These are phyloP conservation scores for Salvia sclarea DNA, from an alignment of 305 asterid species.

Conservation along the genomic window DNA sequence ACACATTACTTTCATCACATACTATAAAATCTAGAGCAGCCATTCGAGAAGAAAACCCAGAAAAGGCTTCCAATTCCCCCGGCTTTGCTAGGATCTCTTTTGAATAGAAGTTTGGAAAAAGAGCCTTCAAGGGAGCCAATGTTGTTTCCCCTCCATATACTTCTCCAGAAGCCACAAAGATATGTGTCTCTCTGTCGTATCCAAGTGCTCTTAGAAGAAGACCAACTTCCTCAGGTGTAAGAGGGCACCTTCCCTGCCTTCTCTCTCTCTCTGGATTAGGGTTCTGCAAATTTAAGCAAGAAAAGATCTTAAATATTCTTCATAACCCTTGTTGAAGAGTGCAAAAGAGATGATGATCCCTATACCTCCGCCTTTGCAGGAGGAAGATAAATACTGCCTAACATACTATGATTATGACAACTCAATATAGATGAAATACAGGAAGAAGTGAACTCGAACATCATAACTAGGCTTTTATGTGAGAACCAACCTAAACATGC, in stretches of 20 bases:
- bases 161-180: slow-evolving; percentile 97
- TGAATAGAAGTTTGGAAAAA: slow-evolving; percentile 85
- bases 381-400: slow-evolving; percentile 4
- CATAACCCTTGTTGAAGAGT: slow-evolving; percentile 2
- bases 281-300: slow-evolving; percentile 51
- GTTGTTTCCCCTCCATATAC: slow-evolving; percentile 91
- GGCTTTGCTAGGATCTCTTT: slow-evolving; percentile 73
- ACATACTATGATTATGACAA: not conserved
- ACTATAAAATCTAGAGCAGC: slow-evolving; percentile 94
- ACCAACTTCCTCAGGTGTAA: slow-evolving; percentile 97
- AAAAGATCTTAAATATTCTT: slow-evolving; percentile 15
- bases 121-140: slow-evolving; percentile 84
- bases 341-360: slow-evolving; percentile 7
- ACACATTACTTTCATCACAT: slow-evolving; percentile 93
- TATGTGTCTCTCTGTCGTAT: slow-evolving; percentile 68
- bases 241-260: slow-evolving; percentile 97
- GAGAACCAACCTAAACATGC: not conserved
- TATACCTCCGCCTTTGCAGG: slow-evolving; percentile 11
- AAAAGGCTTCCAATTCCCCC: slow-evolving; percentile 73
- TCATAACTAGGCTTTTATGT: slow-evolving; percentile 12
- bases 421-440: slow-evolving; percentile 5
- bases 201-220: slow-evolving; percentile 92
- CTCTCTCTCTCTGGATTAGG: slow-evolving; percentile 87
- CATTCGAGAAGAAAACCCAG: slow-evolving; percentile 84
- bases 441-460: slow-evolving; percentile 7